Evolutionary conservation across 1,284 basidiomycete genomes (phyloP).

Genomic region (Earliella scabrosa): DNA sequence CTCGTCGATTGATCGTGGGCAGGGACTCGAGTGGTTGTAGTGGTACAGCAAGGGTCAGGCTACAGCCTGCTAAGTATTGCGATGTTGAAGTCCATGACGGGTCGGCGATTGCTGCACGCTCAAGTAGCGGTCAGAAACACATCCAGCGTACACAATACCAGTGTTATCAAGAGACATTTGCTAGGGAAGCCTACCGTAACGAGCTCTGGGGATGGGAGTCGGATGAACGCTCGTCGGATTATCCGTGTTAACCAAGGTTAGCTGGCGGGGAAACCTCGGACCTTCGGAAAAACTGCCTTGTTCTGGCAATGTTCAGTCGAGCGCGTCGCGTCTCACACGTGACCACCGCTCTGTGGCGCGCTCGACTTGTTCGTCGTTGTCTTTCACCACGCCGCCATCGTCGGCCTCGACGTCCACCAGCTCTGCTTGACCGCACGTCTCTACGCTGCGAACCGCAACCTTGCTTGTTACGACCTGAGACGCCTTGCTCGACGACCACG

Average conservation of each 20-base stretch:
- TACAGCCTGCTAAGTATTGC: background rate
- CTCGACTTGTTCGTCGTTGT: background rate
- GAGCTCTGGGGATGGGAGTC: no score
- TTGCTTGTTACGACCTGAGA: background rate
- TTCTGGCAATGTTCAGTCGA: background rate
- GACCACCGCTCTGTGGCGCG: constrained; percentile 6
- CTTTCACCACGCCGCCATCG: background rate
- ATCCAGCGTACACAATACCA: no score
- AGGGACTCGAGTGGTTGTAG: no score
- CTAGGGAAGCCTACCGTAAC: no score
- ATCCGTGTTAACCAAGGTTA: no score
- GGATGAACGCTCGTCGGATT: no score
- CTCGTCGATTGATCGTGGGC: no score
- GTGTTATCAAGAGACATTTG: no score
- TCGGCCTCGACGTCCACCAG: background rate
- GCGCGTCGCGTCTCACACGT: constrained; percentile 21
- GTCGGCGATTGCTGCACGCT: no score
- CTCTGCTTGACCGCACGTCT: background rate
- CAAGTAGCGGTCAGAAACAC: no score
- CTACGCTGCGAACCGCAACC: background rate
- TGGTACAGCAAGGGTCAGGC: background rate
- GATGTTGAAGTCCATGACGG: no score
- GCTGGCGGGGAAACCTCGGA: constrained; percentile 8
- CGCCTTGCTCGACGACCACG: background rate
- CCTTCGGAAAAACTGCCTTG: background rate